phyloP scores from a whole-genome alignment of 2,329 filamentous ascomycete species.

The Talaromyces verruculosus region DNA sequence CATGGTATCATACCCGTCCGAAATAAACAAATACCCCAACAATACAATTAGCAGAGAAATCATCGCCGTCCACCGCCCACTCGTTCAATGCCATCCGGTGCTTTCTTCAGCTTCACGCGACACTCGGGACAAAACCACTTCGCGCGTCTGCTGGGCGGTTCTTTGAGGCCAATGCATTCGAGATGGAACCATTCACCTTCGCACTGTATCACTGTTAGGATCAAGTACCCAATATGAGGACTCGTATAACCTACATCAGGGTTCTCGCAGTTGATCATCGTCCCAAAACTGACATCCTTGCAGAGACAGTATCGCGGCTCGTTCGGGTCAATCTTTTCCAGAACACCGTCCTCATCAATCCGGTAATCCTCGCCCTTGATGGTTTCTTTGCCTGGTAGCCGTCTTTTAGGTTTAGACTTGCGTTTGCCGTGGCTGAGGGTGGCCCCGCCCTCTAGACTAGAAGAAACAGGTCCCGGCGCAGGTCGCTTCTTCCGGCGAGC shows the following conservation, averaged over 20 bases:
- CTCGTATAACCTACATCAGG: slow-evolving; percentile 48
- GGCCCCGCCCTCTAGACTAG: slow-evolving; percentile 59
- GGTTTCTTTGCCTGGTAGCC: slow-evolving; percentile 32
- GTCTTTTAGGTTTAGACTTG: slow-evolving; percentile 54
- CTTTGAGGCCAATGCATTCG: slow-evolving; percentile 58
- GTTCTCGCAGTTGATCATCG: slow-evolving; percentile 67
- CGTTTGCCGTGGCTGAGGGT: slow-evolving; percentile 62
- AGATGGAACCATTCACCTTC: slow-evolving; percentile 68
- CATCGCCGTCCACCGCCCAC: slow-evolving; percentile 35
- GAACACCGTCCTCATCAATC: slow-evolving; percentile 49
- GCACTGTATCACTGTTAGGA: slow-evolving; percentile 47
- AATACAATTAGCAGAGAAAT: not conserved
- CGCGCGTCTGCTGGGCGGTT: slow-evolving; percentile 59
- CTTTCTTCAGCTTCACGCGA: slow-evolving; percentile 50
- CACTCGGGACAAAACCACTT: slow-evolving; percentile 69
- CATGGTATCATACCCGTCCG: slow-evolving; percentile 19
- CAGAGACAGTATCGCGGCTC: slow-evolving; percentile 66
- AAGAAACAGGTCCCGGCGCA: slow-evolving; percentile 60
- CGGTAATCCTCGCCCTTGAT: slow-evolving; percentile 40
- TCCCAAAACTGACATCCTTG: slow-evolving; percentile 63
- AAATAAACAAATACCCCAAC: slow-evolving; percentile 11
- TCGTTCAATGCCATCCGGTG: slow-evolving; percentile 42
- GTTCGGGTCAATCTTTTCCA: slow-evolving; percentile 58
- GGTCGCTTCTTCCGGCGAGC: slow-evolving; percentile 57
- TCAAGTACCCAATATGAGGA: not conserved